Evolutionary conservation across 352 stramenopile genomes (phyloP).

Genomic region (Phytophthora vignae): DNA sequence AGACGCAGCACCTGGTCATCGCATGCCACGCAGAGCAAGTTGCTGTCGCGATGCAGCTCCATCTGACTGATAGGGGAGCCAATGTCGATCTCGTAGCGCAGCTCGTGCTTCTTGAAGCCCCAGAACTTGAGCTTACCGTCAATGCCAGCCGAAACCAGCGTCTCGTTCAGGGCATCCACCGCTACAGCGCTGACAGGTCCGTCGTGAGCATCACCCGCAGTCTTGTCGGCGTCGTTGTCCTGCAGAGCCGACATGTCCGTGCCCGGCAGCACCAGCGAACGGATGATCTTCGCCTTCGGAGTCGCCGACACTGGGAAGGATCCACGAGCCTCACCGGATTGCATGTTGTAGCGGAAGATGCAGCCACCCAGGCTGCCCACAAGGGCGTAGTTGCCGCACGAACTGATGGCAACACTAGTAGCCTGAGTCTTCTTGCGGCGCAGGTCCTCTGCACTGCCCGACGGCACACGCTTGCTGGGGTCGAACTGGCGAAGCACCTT

Average conservation of each 20-base stretch:
- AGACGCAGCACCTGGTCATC: constrained; percentile 91
- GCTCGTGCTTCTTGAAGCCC: constrained; percentile 84
- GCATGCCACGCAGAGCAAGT: constrained; percentile 88
- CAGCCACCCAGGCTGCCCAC: constrained; percentile 92
- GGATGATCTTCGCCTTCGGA: constrained; percentile 70
- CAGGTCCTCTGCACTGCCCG: constrained; percentile 65
- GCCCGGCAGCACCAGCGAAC: constrained; percentile 68
- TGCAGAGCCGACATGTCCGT: constrained; percentile 38
- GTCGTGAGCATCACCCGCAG: constrained; percentile 59
- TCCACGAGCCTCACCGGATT: constrained; percentile 93
- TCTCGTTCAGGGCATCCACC: constrained; percentile 88
- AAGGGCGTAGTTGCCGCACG: constrained; percentile 96
- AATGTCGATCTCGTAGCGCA: constrained; percentile 76
- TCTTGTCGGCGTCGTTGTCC: constrained; percentile 44
- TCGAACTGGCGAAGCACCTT: constrained; percentile 93
- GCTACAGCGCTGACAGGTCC: constrained; percentile 87
- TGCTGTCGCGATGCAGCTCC: constrained; percentile 87
- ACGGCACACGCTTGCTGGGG: constrained; percentile 66
- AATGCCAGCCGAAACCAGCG: constrained; percentile 84
- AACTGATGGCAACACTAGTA: constrained; percentile 78
- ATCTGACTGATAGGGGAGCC: constrained; percentile 83
- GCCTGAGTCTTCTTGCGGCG: constrained; percentile 74
- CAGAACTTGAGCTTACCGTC: constrained; percentile 93
- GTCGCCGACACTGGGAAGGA: constrained; percentile 90
- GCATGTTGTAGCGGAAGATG: constrained; percentile 97